These are phyloP conservation scores for Colletotrichum gloeosporioides DNA, from an alignment of 2,329 filamentous ascomycete species.

Conservation along the genomic window DNA sequence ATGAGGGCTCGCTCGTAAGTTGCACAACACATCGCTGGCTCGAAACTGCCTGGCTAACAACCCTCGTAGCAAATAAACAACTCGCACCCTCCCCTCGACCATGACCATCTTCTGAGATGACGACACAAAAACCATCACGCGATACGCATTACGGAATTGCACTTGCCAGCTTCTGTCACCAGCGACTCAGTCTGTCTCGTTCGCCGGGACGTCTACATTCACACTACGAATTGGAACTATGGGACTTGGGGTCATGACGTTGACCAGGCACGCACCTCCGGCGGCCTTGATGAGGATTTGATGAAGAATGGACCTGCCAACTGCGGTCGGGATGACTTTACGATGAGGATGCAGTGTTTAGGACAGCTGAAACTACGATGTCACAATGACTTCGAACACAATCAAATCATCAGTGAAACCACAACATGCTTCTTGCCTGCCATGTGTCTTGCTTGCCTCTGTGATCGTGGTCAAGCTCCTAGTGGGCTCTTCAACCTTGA, in stretches of 20 bases:
- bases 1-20: slow-evolving; percentile 96
- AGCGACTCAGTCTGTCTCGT: slow-evolving; percentile 21
- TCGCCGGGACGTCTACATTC: slow-evolving; percentile 21
- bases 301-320: slow-evolving; percentile 18
- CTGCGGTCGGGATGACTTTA: slow-evolving; percentile 18
- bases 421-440: not conserved
- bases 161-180: slow-evolving; percentile 4
- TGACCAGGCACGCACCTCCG: not conserved
- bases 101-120: slow-evolving; percentile 43
- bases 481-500: too few species aligned
- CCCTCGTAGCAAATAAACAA: slow-evolving; percentile 68
- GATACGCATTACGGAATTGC: not conserved
- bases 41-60: slow-evolving; percentile 33
- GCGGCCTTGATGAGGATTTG: slow-evolving; percentile 12
- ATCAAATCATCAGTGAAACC: slow-evolving; percentile 19
- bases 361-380: not conserved
- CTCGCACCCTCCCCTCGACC: slow-evolving; percentile 63
- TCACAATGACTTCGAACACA: not conserved
- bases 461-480: not conserved
- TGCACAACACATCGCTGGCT: not conserved
- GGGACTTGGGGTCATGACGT: slow-evolving; percentile 21
- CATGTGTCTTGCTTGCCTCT: too few species aligned
- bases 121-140: slow-evolving; percentile 8
- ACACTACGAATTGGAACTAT: slow-evolving; percentile 26
- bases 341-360: slow-evolving; percentile 21